Evolutionary conservation across 2,329 filamentous ascomycete genomes (phyloP), one percentile per base, ranked within the genome.

Genomic region (Metarhizium rileyi): DNA sequence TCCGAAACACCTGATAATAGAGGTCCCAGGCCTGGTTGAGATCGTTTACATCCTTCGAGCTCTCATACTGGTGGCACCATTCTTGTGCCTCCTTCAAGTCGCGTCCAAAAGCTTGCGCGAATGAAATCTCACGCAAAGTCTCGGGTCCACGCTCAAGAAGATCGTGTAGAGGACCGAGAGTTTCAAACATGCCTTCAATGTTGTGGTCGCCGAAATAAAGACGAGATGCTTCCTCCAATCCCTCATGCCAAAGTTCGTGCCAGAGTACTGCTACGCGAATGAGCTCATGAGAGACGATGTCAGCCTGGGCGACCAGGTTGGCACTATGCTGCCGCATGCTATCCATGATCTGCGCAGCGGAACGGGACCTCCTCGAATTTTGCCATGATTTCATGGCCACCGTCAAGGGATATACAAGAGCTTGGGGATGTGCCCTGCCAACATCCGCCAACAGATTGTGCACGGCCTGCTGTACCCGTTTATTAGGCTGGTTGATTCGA

Each of bases 201-300:
- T 98, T 95, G 61, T 94, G 86, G 60, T 97, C 91, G 52, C 91
- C 93, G 68, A 98, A 99, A 73, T 97, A 98, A 18, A 98, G 74
- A 48, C 93, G 81, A 28, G 90, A 96, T 1, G 93, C 94, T 70
- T 99, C 94, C 67, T 98, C 93, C 16, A 99, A 76, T 26, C 87
- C 94, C 67, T 99, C 94, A 57, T 98, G 93, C 93, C 93, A 99
- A 56, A 95, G 86, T 62, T 99, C 93, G 63, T 99, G 93, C 94
- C 94, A 98, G 23, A 98, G 69, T 2, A 98, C 91, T 16, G 93
- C 93, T 52, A 98, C 94, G 47, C 93, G 84, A 62, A 99, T 97
- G 50, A 99, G 80, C 65, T 99, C 94, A 61, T 93, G 87, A 64
- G 91, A 97, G 57, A 99, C 90, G 44, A 90, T 77, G 63, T 95